Conservation (phyloP, 257 asterid genomes). For the Nicotiana attenuata region DNA sequence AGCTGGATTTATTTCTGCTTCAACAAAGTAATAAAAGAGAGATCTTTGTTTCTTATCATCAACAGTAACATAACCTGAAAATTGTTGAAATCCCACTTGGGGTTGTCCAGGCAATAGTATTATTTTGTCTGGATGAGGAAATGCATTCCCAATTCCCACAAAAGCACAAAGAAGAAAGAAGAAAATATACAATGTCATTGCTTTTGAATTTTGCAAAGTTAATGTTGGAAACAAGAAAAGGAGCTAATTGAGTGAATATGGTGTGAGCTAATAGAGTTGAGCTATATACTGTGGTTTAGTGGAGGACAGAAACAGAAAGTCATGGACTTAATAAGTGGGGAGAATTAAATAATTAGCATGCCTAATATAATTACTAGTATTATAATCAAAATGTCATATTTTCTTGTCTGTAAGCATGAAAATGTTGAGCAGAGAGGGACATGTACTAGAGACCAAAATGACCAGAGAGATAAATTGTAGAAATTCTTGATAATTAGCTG, state of each 20-base stretch:
- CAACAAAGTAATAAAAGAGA: constrained; percentile 59
- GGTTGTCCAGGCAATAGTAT: constrained; percentile 61
- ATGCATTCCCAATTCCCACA: constrained; percentile 16
- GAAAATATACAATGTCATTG: constrained; percentile 25
- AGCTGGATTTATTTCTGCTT: constrained; percentile 46
- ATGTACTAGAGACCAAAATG: constrained; percentile 6
- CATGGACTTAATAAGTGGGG: constrained; percentile 32
- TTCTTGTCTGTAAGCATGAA: constrained; percentile 13
- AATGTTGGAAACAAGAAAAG: neutral
- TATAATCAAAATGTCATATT: constrained; percentile 16
- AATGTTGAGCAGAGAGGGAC: constrained; percentile 15
- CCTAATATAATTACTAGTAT: constrained; percentile 15
- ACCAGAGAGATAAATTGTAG: neutral
- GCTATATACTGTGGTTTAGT: constrained; percentile 21
- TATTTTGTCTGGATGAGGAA: constrained; percentile 47
- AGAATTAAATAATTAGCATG: constrained; percentile 39
- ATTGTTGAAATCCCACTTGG: constrained; percentile 48
- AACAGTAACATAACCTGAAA: constrained; percentile 57
- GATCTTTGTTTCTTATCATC: constrained; percentile 40
- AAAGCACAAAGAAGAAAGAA: constrained; percentile 30
- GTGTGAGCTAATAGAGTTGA: neutral
- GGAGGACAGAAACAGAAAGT: constrained; percentile 42
- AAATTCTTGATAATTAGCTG: neutral
- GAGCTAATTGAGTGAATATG: neutral
- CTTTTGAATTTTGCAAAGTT: constrained; percentile 11